Evolutionary conservation across 108 stramenopile genomes (phyloP), one percentile per base, ranked within the genome.

Genomic region (Craspedostauros australis): DNA sequence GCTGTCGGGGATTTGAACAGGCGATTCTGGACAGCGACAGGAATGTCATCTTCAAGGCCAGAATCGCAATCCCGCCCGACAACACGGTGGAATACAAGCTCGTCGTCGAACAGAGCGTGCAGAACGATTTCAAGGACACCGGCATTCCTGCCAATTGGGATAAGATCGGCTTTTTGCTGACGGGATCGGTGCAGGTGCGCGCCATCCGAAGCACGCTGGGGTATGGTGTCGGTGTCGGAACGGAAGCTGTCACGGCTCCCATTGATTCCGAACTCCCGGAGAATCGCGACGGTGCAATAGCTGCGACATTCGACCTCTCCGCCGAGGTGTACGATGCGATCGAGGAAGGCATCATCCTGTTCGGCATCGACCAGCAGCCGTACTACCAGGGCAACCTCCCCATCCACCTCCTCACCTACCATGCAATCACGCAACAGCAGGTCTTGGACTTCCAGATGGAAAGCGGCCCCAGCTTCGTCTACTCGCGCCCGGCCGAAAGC

Each of bases 361-460:
- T 68, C 42, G 60, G 60, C 1, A 62, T 68, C 42, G 60, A 62
- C 22, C 67, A 68, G 33, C 33, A 62, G 19, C 54, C 60, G 7
- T 61, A 29, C 50, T 41, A 55, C n/a, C 67, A 68, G 33, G 67
- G 67, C 1, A 38, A 68, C 19, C 39, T 62, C 5, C 8, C 16
- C 51, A 3, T 9, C 2, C 25, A 5, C 21, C 43, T 43, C 6
- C 27, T 32, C n/a, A 27, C 60, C 12, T 15, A 22, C 50, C 9
- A 42, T 24, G 50, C 3, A 26, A 33, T 34, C 18, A 38, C 50
- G 24, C 0, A 50, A 42, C 26, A 49, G 39, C 2, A n/a, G 26
- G 3, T n/a, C 14, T 3, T 9, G 11, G 2, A 5, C 23, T 3
- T 46, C 19, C 22, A 19, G 25, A 14, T 46, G 19, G 45, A 25